Evolutionary conservation across 257 asterid species (phyloP).

Genomic region (Gynochthodes officinalis): DNA sequence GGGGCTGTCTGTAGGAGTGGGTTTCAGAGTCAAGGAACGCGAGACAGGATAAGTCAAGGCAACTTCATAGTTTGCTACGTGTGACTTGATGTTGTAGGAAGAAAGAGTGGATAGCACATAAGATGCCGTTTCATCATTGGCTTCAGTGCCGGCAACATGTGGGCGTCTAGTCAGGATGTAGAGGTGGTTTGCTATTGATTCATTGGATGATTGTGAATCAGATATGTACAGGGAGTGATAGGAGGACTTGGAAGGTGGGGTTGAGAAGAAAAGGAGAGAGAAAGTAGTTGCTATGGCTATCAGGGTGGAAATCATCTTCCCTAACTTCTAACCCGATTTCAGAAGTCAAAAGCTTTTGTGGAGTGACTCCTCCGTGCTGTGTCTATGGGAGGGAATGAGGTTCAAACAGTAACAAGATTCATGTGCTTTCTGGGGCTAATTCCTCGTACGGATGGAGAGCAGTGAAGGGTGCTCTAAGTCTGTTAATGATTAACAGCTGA

Average conservation of each 20-base stretch:
- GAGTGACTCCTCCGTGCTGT: too few relatives aligned
- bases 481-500: neutral
- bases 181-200: constrained; percentile 66
- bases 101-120: constrained; percentile 64
- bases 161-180: constrained; percentile 63
- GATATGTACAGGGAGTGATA: constrained; percentile 68
- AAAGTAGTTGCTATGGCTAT: constrained; percentile 37
- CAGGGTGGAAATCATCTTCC: constrained; percentile 28
- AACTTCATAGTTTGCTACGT: constrained; percentile 47
- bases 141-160: constrained; percentile 73
- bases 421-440: neutral
- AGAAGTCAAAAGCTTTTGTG: too few relatives aligned
- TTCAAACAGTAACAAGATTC: too few relatives aligned
- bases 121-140: constrained; percentile 73
- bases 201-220: constrained; percentile 39
- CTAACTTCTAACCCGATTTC: too few relatives aligned
- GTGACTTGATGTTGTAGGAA: constrained; percentile 48
- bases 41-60: constrained; percentile 59
- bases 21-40: constrained; percentile 52
- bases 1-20: constrained; percentile 34
- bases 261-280: constrained; percentile 25
- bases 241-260: constrained; percentile 34
- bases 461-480: too few relatives aligned
- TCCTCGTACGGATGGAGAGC: too few relatives aligned
- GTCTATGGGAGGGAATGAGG: too few relatives aligned